Conservation (phyloP, 2,329 filamentous ascomycete genomes). For the Fusarium sp. region DNA sequence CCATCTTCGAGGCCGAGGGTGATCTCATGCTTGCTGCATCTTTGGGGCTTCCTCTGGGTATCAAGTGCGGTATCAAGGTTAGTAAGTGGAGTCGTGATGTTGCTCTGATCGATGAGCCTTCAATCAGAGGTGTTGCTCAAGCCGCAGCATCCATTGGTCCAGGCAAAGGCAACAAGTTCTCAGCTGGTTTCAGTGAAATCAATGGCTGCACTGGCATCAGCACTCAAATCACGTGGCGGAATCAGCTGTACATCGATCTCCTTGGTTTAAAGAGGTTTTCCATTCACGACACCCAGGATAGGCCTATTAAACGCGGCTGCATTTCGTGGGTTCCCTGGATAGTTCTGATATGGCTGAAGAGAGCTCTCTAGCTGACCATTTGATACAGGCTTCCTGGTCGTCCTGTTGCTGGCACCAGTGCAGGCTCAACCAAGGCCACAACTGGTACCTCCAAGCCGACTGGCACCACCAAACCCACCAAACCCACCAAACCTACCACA, state of each 20-base stretch:
- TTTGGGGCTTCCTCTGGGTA: conserved; percentile 43
- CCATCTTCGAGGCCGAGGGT: conserved; percentile 43
- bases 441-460: background rate
- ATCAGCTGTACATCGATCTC: conserved; percentile 36
- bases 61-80: conserved; percentile 27
- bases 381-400: background rate
- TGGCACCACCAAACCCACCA: background rate
- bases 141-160: background rate
- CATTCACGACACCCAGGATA: background rate
- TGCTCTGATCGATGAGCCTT: background rate
- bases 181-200: conserved; percentile 30
- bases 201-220: conserved; percentile 42
- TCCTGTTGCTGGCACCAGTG: background rate
- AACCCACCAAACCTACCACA: no score
- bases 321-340: background rate
- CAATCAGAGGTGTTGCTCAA: background rate
- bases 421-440: background rate
- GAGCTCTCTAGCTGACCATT: background rate
- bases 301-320: background rate
- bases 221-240: conserved; percentile 43
- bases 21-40: conserved; percentile 39
- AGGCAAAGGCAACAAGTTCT: conserved; percentile 9
- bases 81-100: background rate
- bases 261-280: conserved; percentile 38
- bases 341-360: background rate